Conservation (phyloP, 768 basidiomycete species). For the Gautieria morchelliformis region DNA sequence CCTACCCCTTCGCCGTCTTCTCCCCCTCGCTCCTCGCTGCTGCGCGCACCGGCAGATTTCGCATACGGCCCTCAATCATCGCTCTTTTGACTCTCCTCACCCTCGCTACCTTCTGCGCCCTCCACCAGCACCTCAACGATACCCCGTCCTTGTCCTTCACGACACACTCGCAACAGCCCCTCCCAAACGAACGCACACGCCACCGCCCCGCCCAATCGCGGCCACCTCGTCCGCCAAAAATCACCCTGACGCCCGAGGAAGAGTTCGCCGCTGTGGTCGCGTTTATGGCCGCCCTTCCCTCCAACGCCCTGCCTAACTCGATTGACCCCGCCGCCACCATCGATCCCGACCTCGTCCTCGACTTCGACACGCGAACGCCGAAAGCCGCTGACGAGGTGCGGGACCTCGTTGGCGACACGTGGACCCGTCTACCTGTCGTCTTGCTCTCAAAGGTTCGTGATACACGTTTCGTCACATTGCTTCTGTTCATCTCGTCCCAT, state of each 20-base stretch:
- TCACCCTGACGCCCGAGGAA: slow-evolving; percentile 41
- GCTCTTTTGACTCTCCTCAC: slow-evolving; percentile 3
- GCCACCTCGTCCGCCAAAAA: slow-evolving; percentile 19
- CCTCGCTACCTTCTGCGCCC: background rate
- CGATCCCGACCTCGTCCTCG: slow-evolving; percentile 74
- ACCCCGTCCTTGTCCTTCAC: background rate
- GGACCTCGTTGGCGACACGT: slow-evolving; percentile 53
- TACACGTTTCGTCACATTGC: slow-evolving; percentile 9
- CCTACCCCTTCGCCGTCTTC: background rate
- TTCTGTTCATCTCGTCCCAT: background rate
- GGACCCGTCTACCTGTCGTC: slow-evolving; percentile 66
- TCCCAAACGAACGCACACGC: slow-evolving; percentile 55
- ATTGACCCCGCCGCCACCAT: slow-evolving; percentile 57
- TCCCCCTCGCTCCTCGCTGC: background rate
- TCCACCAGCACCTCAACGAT: slow-evolving; percentile 9
- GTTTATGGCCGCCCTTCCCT: slow-evolving; percentile 63
- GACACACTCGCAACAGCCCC: slow-evolving; percentile 71
- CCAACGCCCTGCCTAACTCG: slow-evolving; percentile 60
- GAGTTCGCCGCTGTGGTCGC: slow-evolving; percentile 69
- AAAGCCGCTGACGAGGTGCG: slow-evolving; percentile 52
- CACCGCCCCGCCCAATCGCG: background rate
- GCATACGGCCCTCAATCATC: slow-evolving; percentile 3
- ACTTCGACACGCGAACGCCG: slow-evolving; percentile 67
- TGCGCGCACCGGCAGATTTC: background rate
- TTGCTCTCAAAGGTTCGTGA: slow-evolving; percentile 56